Evolutionary conservation across 331 rosid genomes (phyloP), one percentile per base, ranked within the genome.

Genomic region (Rhamnella rubrinervis): DNA sequence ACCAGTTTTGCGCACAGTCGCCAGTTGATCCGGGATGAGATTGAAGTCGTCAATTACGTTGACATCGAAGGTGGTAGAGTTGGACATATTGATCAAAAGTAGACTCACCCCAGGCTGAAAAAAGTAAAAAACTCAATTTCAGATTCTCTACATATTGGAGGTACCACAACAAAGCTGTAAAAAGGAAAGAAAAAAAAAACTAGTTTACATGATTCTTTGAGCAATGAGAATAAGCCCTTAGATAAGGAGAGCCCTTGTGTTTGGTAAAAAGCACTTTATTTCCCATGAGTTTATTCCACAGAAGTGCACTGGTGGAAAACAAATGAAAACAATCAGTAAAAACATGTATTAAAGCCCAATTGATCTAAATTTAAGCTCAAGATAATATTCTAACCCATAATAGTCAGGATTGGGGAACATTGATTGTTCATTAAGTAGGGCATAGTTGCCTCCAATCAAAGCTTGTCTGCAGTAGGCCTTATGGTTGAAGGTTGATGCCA

Each of bases 221-320:
- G 41, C 96, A 89, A 55, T 89, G 95, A 64, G 84, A 66, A 59
- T 89, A 92, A 20, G 83, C 63, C 4, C 90, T 88, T 21, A 92
- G 60, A 59, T 68, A 66, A 6, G 84, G 86, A 28, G 96, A 75
- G 6, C 82, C 82, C 15, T 73, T 61, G 40, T 80, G 83, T 41
- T 63, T 47, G 37, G 75, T 72, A 1, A 77, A 50, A 0, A 92
- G 85, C n/a, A 89, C 90, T 0, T 37, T 73, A 18, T 39, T 77
- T 72, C 93, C 96, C 93, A 89, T 92, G 46, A 87, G 84, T 2
- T 85, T 77, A 56, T 92, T 88, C 93, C 96, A 89, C 14, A 92
- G 61, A 21, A 92, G 93, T 0, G 90, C 90, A 23, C 96, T 83
- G 60, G 47, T 59, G 14, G 47, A 17, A 63, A n/a, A 6, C 14